Conservation (phyloP, 2,329 filamentous ascomycete species). For the Xylaria sp. region DNA sequence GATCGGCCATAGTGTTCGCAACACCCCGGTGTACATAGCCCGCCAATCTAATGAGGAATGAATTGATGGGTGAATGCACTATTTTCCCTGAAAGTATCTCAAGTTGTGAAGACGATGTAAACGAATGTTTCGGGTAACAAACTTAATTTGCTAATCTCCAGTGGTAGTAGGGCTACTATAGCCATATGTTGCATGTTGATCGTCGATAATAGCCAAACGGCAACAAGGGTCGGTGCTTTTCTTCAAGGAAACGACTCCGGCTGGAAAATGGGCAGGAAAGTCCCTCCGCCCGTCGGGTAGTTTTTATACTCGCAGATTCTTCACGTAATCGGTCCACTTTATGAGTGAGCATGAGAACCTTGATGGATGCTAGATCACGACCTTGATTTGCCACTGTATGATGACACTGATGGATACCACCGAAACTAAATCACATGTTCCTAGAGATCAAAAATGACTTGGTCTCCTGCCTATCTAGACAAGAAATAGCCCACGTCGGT, state of each 20-base stretch:
- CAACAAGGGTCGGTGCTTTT: background rate
- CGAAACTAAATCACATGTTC: background rate
- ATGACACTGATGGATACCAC: background rate
- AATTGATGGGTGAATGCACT: constrained; percentile 17
- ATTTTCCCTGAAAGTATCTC: background rate
- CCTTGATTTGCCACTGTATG: background rate
- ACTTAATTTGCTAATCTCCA: too few relatives aligned
- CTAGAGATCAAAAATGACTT: background rate
- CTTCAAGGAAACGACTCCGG: background rate
- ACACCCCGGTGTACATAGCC: constrained; percentile 18
- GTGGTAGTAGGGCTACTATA: background rate
- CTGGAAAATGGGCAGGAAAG: background rate
- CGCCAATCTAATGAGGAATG: constrained; percentile 19
- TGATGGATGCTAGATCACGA: constrained; percentile 4
- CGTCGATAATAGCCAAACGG: background rate
- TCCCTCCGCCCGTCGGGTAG: background rate
- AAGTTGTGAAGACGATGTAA: background rate
- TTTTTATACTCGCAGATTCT: constrained; percentile 10
- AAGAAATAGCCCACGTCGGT: background rate
- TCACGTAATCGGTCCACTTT: constrained; percentile 3
- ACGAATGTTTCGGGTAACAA: background rate
- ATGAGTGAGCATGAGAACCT: constrained; percentile 3
- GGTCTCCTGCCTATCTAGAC: background rate
- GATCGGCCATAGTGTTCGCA: constrained; percentile 9
- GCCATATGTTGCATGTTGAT: background rate